Conservation (phyloP, 805 yeast genomes). For the Tetrapisispora arboricola region DNA sequence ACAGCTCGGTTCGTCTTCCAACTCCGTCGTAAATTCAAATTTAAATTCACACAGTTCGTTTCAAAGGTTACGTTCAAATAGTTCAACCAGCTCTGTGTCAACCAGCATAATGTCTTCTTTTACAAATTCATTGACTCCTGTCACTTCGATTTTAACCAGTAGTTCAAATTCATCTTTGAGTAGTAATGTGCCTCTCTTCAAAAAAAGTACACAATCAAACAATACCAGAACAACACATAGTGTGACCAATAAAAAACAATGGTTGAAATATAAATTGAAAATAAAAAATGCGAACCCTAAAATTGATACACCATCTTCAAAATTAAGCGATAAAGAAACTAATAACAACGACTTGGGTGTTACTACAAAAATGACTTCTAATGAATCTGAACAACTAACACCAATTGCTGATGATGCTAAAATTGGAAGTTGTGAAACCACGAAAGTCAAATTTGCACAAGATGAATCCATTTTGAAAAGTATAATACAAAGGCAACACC, state of each 20-base stretch:
- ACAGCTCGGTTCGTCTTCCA: not conserved
- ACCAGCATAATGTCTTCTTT: slow-evolving; percentile 25
- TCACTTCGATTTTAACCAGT: not conserved
- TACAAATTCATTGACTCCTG: slow-evolving; percentile 8
- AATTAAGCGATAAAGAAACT: too few relatives aligned
- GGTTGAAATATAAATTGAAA: slow-evolving; percentile 3
- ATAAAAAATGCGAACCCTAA: not conserved
- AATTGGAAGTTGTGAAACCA: too few relatives aligned
- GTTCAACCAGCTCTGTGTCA: slow-evolving; percentile 23
- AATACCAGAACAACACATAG: not conserved
- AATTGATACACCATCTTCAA: not conserved
- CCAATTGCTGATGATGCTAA: too few relatives aligned
- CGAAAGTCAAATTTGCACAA: not conserved
- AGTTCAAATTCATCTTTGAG: not conserved
- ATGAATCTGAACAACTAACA: not conserved
- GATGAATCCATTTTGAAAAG: not conserved
- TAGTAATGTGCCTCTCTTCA: too few relatives aligned
- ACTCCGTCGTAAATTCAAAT: not conserved
- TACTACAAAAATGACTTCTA: too few relatives aligned
- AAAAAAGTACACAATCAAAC: not conserved
- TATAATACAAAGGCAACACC: slow-evolving; percentile 33
- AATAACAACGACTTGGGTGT: too few relatives aligned
- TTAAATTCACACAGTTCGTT: not conserved
- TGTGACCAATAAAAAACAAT: not conserved
- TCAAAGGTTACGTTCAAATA: slow-evolving; percentile 19